Conservation (phyloP, 768 basidiomycete species). For the Suillus subluteus region DNA sequence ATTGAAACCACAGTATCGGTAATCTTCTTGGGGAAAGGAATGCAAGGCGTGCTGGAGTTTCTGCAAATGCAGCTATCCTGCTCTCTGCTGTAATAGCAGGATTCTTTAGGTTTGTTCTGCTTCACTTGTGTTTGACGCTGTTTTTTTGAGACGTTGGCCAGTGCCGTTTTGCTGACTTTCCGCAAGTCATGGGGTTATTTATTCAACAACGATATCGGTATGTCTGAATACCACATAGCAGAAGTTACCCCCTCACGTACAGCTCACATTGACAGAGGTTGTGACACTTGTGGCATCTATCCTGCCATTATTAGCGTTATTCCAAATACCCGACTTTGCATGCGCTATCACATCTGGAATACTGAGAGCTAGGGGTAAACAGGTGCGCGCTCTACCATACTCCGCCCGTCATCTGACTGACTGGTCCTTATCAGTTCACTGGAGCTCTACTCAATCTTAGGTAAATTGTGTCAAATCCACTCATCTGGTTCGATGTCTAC, state of each 20-base stretch:
- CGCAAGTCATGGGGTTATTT: conserved; percentile 71
- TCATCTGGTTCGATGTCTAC: conserved; percentile 1
- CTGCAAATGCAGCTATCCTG: conserved; percentile 66
- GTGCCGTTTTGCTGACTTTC: conserved; percentile 60
- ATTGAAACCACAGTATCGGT: conserved; percentile 60
- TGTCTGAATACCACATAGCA: conserved; percentile 11
- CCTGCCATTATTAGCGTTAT: conserved; percentile 74
- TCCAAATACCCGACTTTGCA: conserved; percentile 84
- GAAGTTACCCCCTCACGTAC: neutral
- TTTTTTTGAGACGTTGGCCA: conserved; percentile 24
- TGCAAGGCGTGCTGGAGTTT: conserved; percentile 67
- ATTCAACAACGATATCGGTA: conserved; percentile 71
- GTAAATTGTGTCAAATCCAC: conserved; percentile 33
- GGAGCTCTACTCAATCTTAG: conserved; percentile 83
- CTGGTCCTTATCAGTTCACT: conserved; percentile 48
- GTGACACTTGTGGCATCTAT: conserved; percentile 55
- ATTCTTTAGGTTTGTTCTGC: conserved; percentile 55
- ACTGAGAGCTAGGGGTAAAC: conserved; percentile 81
- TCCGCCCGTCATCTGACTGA: neutral
- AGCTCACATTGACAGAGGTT: conserved; percentile 21
- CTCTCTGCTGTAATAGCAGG: conserved; percentile 63
- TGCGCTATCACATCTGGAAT: conserved; percentile 76
- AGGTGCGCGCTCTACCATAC: conserved; percentile 39
- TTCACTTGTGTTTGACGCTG: neutral
- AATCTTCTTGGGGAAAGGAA: conserved; percentile 87